Evolutionary conservation across 345 rosid genomes (phyloP).

Genomic region (Viola odorata): DNA sequence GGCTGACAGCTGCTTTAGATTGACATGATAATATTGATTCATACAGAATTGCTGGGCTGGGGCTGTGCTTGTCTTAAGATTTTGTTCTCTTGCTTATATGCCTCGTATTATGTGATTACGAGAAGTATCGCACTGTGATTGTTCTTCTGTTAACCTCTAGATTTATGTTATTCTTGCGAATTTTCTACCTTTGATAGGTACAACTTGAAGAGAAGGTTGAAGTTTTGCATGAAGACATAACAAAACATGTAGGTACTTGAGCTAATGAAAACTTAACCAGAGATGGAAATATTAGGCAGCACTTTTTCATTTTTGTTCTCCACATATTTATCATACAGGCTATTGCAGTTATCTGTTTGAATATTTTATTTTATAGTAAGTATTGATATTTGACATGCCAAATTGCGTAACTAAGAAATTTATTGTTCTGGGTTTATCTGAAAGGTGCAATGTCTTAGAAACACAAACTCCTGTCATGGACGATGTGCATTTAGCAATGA

Average conservation of each 20-base stretch:
- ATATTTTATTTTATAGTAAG: too few relatives aligned
- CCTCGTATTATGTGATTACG: neutral
- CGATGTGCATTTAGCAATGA: too few relatives aligned
- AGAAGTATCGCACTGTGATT: neutral
- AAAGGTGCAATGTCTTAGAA: too few relatives aligned
- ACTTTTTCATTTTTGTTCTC: neutral
- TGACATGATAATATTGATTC: neutral
- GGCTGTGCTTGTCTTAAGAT: neutral
- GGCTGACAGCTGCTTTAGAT: neutral
- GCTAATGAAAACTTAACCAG: slow-evolving; percentile 6
- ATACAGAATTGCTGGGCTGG: neutral
- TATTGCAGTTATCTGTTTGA: neutral
- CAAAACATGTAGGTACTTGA: slow-evolving; percentile 61
- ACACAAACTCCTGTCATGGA: too few relatives aligned
- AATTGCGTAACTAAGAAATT: too few relatives aligned
- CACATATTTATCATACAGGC: neutral
- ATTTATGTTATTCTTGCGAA: slow-evolving; percentile 10
- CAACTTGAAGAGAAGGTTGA: slow-evolving; percentile 62
- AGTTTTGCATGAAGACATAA: slow-evolving; percentile 61
- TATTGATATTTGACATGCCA: too few relatives aligned
- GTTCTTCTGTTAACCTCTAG: neutral
- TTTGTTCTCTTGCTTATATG: neutral
- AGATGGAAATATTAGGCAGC: neutral
- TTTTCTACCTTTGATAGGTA: slow-evolving; percentile 40
- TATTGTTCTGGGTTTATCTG: too few relatives aligned